phyloP scores from a whole-genome alignment of 139 green algal genomes.

The Picochlorum sp. region DNA sequence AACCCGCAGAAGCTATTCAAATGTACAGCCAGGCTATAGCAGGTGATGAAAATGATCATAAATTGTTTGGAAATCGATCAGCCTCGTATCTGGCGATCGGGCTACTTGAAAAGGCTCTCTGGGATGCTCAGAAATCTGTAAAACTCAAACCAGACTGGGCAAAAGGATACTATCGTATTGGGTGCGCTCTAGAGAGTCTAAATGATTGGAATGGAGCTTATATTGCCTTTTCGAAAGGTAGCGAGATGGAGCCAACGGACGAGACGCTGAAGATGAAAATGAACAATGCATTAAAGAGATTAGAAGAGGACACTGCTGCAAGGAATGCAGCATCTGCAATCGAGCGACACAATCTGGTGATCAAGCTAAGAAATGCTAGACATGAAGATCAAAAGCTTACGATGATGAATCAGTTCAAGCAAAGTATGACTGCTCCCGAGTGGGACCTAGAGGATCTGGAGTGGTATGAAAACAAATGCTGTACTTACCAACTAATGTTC shows the following conservation, averaged over 20 bases:
- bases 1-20: conserved; percentile 25
- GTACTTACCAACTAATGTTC: background rate
- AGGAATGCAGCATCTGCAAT: conserved; percentile 8
- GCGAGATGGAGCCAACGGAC: conserved; percentile 14
- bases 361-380: conserved; percentile 28
- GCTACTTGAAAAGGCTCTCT: conserved; percentile 17
- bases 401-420: conserved; percentile 48
- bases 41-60: conserved; percentile 8
- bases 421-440: conserved; percentile 45
- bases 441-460: conserved; percentile 67
- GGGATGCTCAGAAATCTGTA: conserved; percentile 21
- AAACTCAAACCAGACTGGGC: conserved; percentile 18
- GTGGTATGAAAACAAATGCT: conserved; percentile 26
- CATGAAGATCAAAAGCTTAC: conserved; percentile 14
- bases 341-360: conserved; percentile 21
- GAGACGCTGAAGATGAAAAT: background rate
- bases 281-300: background rate
- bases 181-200: conserved; percentile 7
- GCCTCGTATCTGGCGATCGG: conserved; percentile 26
- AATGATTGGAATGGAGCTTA: conserved; percentile 8
- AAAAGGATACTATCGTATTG: conserved; percentile 42
- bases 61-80: conserved; percentile 32
- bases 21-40: conserved; percentile 42
- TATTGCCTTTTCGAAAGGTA: conserved; percentile 1
- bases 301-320: conserved; percentile 3